Conservation (phyloP, 805 yeast species). For the Saturnispora besseyi region DNA sequence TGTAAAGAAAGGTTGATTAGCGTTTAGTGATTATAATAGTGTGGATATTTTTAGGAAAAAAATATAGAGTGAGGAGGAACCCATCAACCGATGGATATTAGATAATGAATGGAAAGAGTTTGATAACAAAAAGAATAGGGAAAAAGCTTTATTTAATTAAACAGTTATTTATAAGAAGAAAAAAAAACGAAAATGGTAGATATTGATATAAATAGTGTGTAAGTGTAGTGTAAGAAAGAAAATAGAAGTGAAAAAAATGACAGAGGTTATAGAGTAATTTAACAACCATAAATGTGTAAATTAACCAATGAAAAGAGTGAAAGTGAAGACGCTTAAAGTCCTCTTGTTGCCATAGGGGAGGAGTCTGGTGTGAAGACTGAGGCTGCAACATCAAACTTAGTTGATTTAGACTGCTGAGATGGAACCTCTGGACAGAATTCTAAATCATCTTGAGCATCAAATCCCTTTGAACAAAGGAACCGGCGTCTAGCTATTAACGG, state of each 20-base stretch:
- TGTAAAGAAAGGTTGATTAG: no score
- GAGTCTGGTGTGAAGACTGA: slow-evolving; percentile 8
- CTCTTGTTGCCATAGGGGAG: slow-evolving; percentile 2
- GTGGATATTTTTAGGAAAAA: no score
- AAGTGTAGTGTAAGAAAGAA: no score
- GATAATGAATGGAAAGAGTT: no score
- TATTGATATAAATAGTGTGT: no score
- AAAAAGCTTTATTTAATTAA: neutral
- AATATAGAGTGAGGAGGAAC: no score
- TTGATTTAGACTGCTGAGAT: neutral
- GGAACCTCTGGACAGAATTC: slow-evolving; percentile 7
- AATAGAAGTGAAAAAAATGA: no score
- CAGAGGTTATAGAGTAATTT: no score
- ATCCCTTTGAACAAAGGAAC: slow-evolving; percentile 4
- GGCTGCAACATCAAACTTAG: slow-evolving; percentile 6
- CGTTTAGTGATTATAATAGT: neutral
- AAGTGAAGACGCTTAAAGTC: neutral
- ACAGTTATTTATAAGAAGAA: neutral
- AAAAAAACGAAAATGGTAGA: no score
- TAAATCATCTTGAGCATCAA: slow-evolving; percentile 5
- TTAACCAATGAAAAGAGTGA: no score
- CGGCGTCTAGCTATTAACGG: slow-evolving; percentile 3
- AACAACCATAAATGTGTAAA: no score
- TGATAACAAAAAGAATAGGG: neutral
- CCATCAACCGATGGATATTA: no score